Base-by-base conservation (phyloP, 2,329 filamentous ascomycete species). In the Zymoseptoria crescenta region DNA sequence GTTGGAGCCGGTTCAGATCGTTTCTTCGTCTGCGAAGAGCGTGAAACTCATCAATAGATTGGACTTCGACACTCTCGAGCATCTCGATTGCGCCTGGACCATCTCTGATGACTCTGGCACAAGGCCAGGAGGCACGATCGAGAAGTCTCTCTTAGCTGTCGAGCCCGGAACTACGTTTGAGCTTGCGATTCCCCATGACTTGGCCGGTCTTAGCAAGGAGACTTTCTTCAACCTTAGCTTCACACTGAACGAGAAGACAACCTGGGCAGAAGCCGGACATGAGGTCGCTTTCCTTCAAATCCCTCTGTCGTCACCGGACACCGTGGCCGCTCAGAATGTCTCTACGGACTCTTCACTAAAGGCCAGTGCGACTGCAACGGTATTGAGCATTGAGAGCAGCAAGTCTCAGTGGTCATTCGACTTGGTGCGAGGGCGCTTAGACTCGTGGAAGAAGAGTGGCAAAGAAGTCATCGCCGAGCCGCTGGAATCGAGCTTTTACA, bases 401-500 rank as follows among this genome's bases (percentile, higher is more conserved):
- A 51, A 51, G 7, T 52, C 28, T 6, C 16, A 61, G 53, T 70
- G 68, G 67, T 49, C 49, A 10, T 10, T 69, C 35, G 61, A 67
- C 45, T 52, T 67, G 8, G 60, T 63, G 2, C 57, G 53, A 10
- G 68, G 68, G 10, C 51, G 52, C 4, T 56, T 70, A n/a, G 49
- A 20, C 7, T 65, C 63, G 4, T 70, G 68, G 68, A 59, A 61
- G 51, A 69, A 69, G 54, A n/a, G 56, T 13, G 63, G 63, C 53
- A 60, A 57, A 16, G 53, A 67, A 19, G 1, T 68, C 13, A 58
- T 69, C 30, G 19, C 63, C 1, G 57, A 65, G 29, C 59, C 64
- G 4, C 30, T 69, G 2, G 57, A 63, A 28, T 63, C 66, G 4
- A 64, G 55, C 5, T 83, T 88, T 72, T 87, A 84, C 79, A 82